Percentiles rank a stretch among this genome's conserved stretches.
These are phyloP conservation scores for Fusarium fracticaudum DNA, from an alignment of 2,329 filamentous ascomycete species.

Conservation along the genomic window DNA sequence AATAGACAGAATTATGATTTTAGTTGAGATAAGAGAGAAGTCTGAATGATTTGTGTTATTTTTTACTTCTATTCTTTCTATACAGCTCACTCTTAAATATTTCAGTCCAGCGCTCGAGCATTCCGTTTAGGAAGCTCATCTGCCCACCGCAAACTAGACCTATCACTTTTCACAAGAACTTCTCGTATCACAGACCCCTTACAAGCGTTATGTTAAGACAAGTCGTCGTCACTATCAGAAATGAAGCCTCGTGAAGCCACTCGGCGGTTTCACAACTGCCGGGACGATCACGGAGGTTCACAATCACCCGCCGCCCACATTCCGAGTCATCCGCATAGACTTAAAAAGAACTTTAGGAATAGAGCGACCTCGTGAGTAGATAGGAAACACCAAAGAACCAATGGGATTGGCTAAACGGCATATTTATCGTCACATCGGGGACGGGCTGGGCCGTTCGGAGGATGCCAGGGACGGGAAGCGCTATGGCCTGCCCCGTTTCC, in stretches of 20 bases:
- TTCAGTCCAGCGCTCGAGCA: neutral
- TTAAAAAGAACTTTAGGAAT: neutral
- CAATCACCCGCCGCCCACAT: neutral
- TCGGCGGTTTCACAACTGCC: neutral
- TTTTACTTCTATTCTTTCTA: fast-evolving
- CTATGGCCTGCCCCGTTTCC: neutral
- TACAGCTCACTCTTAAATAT: neutral
- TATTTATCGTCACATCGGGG: neutral
- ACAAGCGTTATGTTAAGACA: neutral
- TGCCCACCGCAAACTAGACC: neutral
- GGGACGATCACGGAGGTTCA: neutral
- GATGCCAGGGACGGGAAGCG: neutral
- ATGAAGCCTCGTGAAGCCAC: neutral
- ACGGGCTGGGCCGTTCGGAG: neutral
- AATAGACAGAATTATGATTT: neutral
- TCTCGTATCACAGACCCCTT: neutral
- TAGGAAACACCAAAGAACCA: neutral
- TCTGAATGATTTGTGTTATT: neutral
- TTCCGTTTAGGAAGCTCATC: neutral
- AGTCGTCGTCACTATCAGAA: neutral
- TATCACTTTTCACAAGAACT: neutral
- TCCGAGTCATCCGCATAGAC: neutral
- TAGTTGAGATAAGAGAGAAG: fast-evolving
- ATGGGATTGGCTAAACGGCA: neutral
- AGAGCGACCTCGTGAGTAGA: neutral